Base-by-base conservation (phyloP, 257 asterid species). In the Nicotiana otophora region DNA sequence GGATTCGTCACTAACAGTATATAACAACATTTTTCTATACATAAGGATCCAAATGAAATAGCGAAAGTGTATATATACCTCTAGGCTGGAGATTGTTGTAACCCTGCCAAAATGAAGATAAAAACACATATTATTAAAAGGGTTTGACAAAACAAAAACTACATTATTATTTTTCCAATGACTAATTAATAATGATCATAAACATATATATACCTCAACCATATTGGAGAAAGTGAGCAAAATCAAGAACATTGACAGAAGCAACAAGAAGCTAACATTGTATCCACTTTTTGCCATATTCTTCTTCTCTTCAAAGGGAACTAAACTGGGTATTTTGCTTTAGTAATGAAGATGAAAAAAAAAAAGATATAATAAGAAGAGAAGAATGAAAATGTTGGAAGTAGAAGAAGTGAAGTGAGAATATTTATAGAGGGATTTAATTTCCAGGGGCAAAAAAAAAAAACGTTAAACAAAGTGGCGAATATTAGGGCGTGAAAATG, bases 401-500 rank as follows among this genome's bases (percentile, higher is more conserved):
- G 17, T 60, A 1, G 23, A 42, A 39, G 80, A 46, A 42, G 48
- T 57, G 53, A 0, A 7, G 54, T 33, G 58, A 5, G 16, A 31
- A 82, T 78, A 88, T 82, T 82, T 87, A 87, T 87, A 87, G 85
- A 77, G 23, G 4, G 20, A 48, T n/a, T 54, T 20, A 20, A 72
- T 72, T 42, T 72, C 6, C 36, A 20, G 39, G 23, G 6, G 6
- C 17, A 7, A 46, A 17, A 11, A 66, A 10, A 46, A 17, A 10
- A 53, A 55, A 39, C 0, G 42, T 36, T 14, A 31, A 63, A 5
- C 8, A 5, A 76, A 61, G 16, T n/a, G 20, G 67, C 91, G 76
- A 28, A 77, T 33, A 62, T 84, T 69, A 75, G 75, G 95, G 92
- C 93, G 91, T 82, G 81, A 84, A 87, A 80, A 57, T 77, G 65